Percentiles rank a stretch among this genome's conserved stretches.
Evolutionary conservation across 139 green algal species (phyloP).

Genomic region (Chlamydomonas sphaeroides): DNA sequence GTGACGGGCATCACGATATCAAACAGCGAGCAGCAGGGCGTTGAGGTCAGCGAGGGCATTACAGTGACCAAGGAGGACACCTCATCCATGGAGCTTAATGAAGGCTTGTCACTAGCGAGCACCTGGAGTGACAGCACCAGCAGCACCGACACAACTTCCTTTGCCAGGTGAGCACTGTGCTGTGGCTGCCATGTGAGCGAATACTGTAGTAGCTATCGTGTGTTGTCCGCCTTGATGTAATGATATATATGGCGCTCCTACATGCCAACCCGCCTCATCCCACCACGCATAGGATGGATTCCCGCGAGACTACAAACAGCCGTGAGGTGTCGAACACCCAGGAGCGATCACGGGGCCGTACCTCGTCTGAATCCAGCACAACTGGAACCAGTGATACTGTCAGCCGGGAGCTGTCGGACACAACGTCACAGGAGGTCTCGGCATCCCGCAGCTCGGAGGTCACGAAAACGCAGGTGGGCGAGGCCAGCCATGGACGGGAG

Average conservation of each 20-base stretch:
- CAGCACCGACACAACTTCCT: neutral
- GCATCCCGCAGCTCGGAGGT: neutral
- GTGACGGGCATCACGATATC: neutral
- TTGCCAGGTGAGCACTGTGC: neutral
- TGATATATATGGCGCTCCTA: no score
- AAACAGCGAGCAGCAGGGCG: neutral
- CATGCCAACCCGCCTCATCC: no score
- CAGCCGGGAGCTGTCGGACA: neutral
- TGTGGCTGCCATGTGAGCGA: no score
- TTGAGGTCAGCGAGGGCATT: constrained; percentile 8
- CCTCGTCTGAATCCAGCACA: neutral
- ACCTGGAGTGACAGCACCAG: neutral
- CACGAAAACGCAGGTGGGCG: neutral
- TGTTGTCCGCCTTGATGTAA: neutral
- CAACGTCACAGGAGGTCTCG: neutral
- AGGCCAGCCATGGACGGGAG: no score
- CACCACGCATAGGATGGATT: neutral
- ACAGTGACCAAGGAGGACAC: constrained; percentile 21
- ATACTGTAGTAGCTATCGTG: no score
- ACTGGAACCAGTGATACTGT: neutral
- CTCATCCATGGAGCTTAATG: neutral
- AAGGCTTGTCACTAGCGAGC: neutral
- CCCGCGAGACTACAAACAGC: constrained; percentile 6
- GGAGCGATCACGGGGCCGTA: neutral
- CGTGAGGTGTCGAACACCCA: neutral